phyloP scores from a whole-genome alignment of 495 filamentous ascomycete species.

The Hypoxylon fuscum region DNA sequence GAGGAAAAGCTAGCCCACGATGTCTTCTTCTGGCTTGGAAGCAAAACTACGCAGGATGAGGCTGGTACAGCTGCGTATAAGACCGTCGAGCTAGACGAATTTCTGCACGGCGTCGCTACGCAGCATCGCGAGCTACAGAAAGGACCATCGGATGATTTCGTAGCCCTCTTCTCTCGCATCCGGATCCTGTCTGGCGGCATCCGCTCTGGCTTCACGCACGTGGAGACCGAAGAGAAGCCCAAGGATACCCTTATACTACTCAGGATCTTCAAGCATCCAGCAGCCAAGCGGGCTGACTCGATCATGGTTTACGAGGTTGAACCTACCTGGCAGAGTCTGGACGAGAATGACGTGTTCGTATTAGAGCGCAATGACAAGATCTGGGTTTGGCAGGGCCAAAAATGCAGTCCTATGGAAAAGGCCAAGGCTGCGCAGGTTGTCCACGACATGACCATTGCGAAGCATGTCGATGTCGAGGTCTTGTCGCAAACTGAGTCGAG shows the following conservation, averaged over 20 bases:
- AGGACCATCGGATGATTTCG: conserved; percentile 64
- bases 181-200: conserved; percentile 66
- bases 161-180: conserved; percentile 64
- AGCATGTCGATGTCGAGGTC: conserved; percentile 69
- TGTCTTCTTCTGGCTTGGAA: conserved; percentile 70
- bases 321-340: conserved; percentile 66
- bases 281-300: conserved; percentile 51
- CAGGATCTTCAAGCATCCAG: conserved; percentile 65
- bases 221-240: conserved; percentile 54
- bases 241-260: conserved; percentile 60
- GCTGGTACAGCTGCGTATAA: conserved; percentile 72
- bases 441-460: conserved; percentile 67
- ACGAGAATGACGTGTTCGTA: conserved; percentile 70
- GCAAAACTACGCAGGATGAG: conserved; percentile 68
- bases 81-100: conserved; percentile 72
- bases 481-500: conserved; percentile 65
- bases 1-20: conserved; percentile 61
- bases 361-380: conserved; percentile 68
- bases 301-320: conserved; percentile 69
- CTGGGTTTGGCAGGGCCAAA: conserved; percentile 72
- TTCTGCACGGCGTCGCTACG: conserved; percentile 64
- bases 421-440: conserved; percentile 70
- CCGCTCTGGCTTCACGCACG: conserved; percentile 66
- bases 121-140: conserved; percentile 68
- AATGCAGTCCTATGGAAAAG: conserved; percentile 71